phyloP scores from a whole-genome alignment of 192 early-diverging fungal species.

The Borealophlyctis nickersoniae region DNA sequence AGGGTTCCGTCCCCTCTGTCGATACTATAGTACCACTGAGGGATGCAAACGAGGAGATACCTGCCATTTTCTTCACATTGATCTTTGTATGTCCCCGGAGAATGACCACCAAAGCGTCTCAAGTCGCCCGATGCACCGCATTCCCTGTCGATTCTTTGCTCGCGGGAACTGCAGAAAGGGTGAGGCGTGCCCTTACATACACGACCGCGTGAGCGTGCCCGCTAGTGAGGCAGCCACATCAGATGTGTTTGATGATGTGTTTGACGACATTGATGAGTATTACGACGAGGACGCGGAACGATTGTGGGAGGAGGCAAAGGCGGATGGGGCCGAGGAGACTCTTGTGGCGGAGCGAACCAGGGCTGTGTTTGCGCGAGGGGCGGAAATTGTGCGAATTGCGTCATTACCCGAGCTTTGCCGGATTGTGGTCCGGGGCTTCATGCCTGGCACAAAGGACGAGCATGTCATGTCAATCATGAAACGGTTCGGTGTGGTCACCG shows the following conservation, averaged over 20 bases:
- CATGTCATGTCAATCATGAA: background rate
- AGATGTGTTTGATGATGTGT: no score
- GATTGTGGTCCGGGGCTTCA: background rate
- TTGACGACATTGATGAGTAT: no score
- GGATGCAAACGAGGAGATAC: background rate
- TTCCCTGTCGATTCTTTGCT: background rate
- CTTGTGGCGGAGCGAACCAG: background rate
- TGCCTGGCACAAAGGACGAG: background rate
- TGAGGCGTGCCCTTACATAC: background rate
- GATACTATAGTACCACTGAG: background rate
- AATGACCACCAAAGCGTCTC: background rate
- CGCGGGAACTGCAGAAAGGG: background rate
- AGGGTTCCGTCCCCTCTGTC: no score
- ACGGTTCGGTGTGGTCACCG: background rate
- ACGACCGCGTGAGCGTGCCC: no score
- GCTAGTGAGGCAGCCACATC: no score
- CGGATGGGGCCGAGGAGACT: background rate
- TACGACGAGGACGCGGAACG: background rate
- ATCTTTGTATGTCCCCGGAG: background rate
- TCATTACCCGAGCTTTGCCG: background rate
- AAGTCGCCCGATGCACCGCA: background rate
- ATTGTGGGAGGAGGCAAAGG: background rate
- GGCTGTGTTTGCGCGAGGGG: background rate
- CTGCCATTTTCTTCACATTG: background rate
- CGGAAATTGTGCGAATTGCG: background rate